Evolutionary conservation across 805 yeast species (phyloP).

Genomic region (Myxozyma mucilagina): DNA sequence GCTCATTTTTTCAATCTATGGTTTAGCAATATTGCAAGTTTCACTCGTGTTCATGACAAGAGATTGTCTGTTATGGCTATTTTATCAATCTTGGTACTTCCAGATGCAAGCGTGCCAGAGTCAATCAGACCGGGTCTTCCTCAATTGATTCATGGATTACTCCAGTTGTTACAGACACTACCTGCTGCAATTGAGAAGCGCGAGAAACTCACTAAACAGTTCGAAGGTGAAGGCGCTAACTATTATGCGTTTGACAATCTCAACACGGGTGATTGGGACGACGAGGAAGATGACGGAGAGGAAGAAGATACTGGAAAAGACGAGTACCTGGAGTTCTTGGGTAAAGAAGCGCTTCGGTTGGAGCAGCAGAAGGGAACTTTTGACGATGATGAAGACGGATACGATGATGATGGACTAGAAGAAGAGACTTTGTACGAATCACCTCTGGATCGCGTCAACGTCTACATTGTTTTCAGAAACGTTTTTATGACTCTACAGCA

Average conservation of each 20-base stretch:
- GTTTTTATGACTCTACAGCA: constrained; percentile 42
- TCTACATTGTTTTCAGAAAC: constrained; percentile 64
- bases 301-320: constrained; percentile 38
- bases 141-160: constrained; percentile 54
- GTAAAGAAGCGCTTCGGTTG: constrained; percentile 22
- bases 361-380: neutral
- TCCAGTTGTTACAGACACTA: constrained; percentile 55
- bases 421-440: constrained; percentile 82
- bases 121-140: constrained; percentile 40
- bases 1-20: constrained; percentile 61
- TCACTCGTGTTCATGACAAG: constrained; percentile 75
- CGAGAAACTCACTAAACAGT: constrained; percentile 63
- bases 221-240: constrained; percentile 38
- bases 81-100: constrained; percentile 49
- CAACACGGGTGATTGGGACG: constrained; percentile 37
- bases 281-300: constrained; percentile 38
- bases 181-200: constrained; percentile 71
- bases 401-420: constrained; percentile 49
- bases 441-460: constrained; percentile 74
- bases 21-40: constrained; percentile 57
- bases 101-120: constrained; percentile 41
- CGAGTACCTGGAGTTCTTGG: constrained; percentile 31
- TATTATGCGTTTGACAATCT: constrained; percentile 34
- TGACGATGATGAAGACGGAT: constrained; percentile 16
- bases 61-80: constrained; percentile 73